These are phyloP conservation scores for Saturnispora diversa DNA, from an alignment of 805 yeast species.

Conservation along the genomic window DNA sequence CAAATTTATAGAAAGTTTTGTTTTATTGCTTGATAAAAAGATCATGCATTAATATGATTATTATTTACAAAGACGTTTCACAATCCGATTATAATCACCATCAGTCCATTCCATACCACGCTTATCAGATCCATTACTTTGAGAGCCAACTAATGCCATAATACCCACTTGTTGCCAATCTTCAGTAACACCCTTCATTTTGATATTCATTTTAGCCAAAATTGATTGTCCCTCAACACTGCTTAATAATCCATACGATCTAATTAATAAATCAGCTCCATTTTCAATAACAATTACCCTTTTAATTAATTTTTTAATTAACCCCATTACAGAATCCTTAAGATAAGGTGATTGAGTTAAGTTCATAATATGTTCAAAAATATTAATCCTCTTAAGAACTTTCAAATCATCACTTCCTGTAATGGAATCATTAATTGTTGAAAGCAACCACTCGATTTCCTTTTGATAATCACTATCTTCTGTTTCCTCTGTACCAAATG, in stretches of 20 bases:
- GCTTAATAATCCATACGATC: conserved; percentile 46
- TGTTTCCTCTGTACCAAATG: conserved; percentile 16
- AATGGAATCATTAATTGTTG: conserved; percentile 39
- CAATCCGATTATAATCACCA: conserved; percentile 38
- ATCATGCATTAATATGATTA: too few relatives aligned
- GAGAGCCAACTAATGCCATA: conserved; percentile 36
- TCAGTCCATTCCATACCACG: conserved; percentile 56
- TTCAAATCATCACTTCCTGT: conserved; percentile 44
- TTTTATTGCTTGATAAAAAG: too few relatives aligned
- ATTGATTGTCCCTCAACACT: conserved; percentile 29
- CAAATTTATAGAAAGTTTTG: background rate
- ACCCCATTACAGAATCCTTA: conserved; percentile 32
- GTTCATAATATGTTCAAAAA: conserved; percentile 62
- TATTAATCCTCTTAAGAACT: conserved; percentile 42
- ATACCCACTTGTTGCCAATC: conserved; percentile 18
- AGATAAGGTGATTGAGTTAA: conserved; percentile 45
- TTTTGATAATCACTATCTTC: conserved; percentile 45
- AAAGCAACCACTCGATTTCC: conserved; percentile 61
- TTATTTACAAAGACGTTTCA: conserved; percentile 35
- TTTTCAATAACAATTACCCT: conserved; percentile 44
- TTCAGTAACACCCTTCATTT: conserved; percentile 4
- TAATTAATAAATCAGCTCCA: conserved; percentile 50
- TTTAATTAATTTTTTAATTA: conserved; percentile 36
- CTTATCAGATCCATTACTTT: conserved; percentile 35
- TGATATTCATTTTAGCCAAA: conserved; percentile 6